A percentile compares a stretch with the other conserved stretches of the same genome.
These are phyloP conservation scores for Calonectria naviculata DNA, from an alignment of 2,329 filamentous ascomycete species.

Conservation along the genomic window DNA sequence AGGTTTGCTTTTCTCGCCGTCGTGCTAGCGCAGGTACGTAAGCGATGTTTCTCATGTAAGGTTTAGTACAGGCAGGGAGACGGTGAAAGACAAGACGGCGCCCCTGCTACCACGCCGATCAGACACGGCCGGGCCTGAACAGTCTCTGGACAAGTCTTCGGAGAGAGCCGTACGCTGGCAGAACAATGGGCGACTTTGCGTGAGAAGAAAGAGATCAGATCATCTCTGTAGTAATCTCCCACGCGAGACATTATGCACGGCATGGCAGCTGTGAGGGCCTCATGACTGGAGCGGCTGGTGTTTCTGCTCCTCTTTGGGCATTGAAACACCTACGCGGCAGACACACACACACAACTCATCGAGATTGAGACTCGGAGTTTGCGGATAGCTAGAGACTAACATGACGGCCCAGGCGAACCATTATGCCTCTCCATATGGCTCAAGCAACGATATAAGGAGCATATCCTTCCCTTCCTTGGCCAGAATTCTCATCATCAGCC, in stretches of 20 bases:
- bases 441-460: conserved; percentile 17
- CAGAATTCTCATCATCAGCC: conserved; percentile 9
- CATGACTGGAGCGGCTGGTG: background rate
- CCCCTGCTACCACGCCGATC: background rate
- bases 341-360: background rate
- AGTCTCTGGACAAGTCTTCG: background rate
- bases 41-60: background rate
- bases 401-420: background rate
- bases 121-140: background rate
- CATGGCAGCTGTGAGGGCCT: conserved; percentile 1
- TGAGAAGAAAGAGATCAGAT: background rate
- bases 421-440: background rate
- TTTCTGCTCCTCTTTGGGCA: conserved; percentile 4
- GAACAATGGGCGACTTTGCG: background rate
- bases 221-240: conserved; percentile 6
- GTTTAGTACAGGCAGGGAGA: background rate
- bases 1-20: background rate
- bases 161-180: background rate
- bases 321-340: background rate
- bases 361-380: background rate
- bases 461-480: background rate
- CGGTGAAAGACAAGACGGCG: conserved; percentile 2
- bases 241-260: conserved; percentile 9
- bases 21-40: background rate
- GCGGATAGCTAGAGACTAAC: background rate